A percentile compares a stretch with the other conserved stretches of the same genome.
These are phyloP conservation scores for Exutisphaerella laricina DNA, from an alignment of 2,329 filamentous ascomycete genomes.

Conservation along the genomic window DNA sequence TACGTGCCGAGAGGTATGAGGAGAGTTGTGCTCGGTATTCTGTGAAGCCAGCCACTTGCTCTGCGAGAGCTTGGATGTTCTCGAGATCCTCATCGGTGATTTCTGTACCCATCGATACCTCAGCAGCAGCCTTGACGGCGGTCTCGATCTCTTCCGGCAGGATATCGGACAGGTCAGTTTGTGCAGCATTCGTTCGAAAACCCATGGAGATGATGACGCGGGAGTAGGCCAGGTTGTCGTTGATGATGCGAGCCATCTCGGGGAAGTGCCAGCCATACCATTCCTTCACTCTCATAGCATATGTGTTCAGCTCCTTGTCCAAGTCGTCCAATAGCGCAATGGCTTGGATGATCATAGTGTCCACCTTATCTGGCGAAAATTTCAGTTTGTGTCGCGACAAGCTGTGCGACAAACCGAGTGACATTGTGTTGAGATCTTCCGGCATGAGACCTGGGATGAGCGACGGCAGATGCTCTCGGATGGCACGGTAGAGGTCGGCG, in stretches of 20 bases:
- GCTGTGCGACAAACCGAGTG: conserved; percentile 91
- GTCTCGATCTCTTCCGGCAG: conserved; percentile 92
- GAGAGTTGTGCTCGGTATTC: conserved; percentile 85
- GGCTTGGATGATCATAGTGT: conserved; percentile 98
- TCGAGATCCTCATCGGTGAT: conserved; percentile 88
- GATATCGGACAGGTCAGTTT: conserved; percentile 76
- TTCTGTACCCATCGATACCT: conserved; percentile 98
- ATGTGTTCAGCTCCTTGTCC: conserved; percentile 98
- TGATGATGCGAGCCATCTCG: conserved; percentile 92
- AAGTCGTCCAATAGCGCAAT: conserved; percentile 91
- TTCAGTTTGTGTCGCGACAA: conserved; percentile 97
- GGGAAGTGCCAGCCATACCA: conserved; percentile 99
- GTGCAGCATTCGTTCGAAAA: conserved; percentile 73
- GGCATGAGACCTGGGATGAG: conserved; percentile 83
- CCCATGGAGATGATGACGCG: conserved; percentile 84
- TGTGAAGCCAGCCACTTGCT: conserved; percentile 87
- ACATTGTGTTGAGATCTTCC: conserved; percentile 87
- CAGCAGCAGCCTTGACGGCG: conserved; percentile 86
- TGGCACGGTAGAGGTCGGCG: conserved; percentile 86
- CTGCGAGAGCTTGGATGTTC: conserved; percentile 85
- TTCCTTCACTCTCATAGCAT: conserved; percentile 98
- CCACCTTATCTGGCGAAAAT: conserved; percentile 97
- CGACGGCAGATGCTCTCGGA: conserved; percentile 83
- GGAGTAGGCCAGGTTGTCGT: conserved; percentile 93
- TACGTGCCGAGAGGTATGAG: conserved; percentile 83